Base-by-base conservation (phyloP, 1,139 yeast species). In the Candida freyschussii region DNA sequence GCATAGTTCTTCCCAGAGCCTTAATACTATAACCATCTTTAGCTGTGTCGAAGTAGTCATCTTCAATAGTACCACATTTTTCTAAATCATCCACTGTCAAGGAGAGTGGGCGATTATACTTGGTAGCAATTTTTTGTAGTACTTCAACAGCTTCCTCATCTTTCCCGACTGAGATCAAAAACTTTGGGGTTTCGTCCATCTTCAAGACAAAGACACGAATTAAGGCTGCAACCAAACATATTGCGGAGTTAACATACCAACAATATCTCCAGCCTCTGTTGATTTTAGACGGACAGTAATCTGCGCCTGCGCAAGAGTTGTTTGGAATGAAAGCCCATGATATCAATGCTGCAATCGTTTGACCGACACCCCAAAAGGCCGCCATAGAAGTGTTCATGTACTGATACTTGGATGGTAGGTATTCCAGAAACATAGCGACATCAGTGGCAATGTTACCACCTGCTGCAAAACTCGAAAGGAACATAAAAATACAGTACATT, bases 401-500 rank as follows among this genome's bases (percentile, higher is more conserved):
- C 47, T 69, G 75, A 39, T 68, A 53, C 29, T 62, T 67, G 37
- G 60, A 59, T 11, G 78, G 77, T 30, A 70, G 53, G 39, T 59
- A 69, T 44, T 71, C 76, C 39, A 71, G 50, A 43, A 70, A 68
- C 6, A 69, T 67, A 34, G 75, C 61, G 23, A 70, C 67, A 50
- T 71, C 77, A 13, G 69, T 52, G 2, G 69, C 74, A 38, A 71
- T 54, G 41, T 71, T 71, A 30, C 77, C 78, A 39, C 75, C 76
- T n/a, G 66, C 64, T n/a, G 65, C 65, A 37, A 60, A 59, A 15
- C 62, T 50, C 13, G 65, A 62, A 34, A 67, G 59, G 17, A 65
- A 56, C 19, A 62, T 48, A 26, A 71, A 52, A 14, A 69, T 56
- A 48, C 65, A 57, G 44, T 69, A 71, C 57, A 62, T 54, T 9